Percentiles rank a stretch among this genome's conserved stretches.
Conservation (phyloP, 176 grass and related monocot species). For the Zoysia pacifica region DNA sequence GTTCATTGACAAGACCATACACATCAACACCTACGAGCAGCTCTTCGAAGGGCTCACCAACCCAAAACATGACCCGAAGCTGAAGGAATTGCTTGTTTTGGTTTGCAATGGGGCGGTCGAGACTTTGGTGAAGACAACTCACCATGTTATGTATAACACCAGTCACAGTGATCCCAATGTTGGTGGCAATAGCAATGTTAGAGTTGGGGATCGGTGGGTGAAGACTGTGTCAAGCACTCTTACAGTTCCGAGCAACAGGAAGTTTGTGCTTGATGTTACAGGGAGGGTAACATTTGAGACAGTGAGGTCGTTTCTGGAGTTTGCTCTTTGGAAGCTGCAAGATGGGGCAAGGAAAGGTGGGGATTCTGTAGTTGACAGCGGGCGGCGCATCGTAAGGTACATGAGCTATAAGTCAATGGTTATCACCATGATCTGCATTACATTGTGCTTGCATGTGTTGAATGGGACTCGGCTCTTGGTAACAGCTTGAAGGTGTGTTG, state of each 20-base stretch:
- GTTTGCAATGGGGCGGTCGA: conserved; percentile 83
- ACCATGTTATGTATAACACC: conserved; percentile 53
- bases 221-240: conserved; percentile 70
- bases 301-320: conserved; percentile 85
- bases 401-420: conserved; percentile 78
- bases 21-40: conserved; percentile 93
- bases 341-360: conserved; percentile 52
- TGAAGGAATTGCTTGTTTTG: conserved; percentile 72
- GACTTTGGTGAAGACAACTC: conserved; percentile 87
- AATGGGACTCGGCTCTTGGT: conserved; percentile 58
- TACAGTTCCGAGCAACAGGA: conserved; percentile 73
- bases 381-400: conserved; percentile 57
- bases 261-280: conserved; percentile 84
- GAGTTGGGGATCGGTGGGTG: conserved; percentile 55
- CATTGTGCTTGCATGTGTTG: conserved; percentile 78
- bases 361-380: conserved; percentile 34
- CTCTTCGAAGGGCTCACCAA: conserved; percentile 88
- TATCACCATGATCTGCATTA: conserved; percentile 65
- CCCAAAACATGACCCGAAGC: conserved; percentile 66
- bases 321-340: conserved; percentile 76
- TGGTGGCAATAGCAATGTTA: conserved; percentile 1
- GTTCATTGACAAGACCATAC: conserved; percentile 92
- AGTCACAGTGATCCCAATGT: conserved; percentile 3
- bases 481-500: conserved; percentile 35
- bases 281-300: conserved; percentile 95